These are phyloP conservation scores for Knoxdaviesia proteae DNA, from an alignment of 2,329 filamentous ascomycete genomes.

Conservation along the genomic window DNA sequence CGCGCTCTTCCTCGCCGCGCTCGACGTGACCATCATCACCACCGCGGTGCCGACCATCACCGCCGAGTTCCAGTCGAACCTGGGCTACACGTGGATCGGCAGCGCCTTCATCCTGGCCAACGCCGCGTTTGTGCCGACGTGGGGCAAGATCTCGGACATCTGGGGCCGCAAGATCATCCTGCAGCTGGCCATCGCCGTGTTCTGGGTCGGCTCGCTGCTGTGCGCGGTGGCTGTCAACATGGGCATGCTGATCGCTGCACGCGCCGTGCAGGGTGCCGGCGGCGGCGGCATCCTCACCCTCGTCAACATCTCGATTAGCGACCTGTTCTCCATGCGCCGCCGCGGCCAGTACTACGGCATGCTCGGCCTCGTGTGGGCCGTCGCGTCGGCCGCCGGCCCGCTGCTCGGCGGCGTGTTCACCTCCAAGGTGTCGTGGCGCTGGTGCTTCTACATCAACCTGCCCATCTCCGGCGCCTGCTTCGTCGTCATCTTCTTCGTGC, in stretches of 20 bases:
- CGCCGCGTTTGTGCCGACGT: conserved; percentile 44
- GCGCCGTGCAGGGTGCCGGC: conserved; percentile 35
- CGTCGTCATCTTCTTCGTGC: conserved; percentile 32
- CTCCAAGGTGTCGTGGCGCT: conserved; percentile 41
- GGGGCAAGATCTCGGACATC: conserved; percentile 42
- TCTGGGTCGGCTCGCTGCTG: conserved; percentile 32
- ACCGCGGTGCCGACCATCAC: conserved; percentile 48
- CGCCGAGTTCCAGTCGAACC: conserved; percentile 38
- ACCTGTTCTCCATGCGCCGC: conserved; percentile 30
- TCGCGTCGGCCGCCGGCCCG: conserved; percentile 44
- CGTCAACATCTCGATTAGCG: conserved; percentile 36
- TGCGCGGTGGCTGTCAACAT: conserved; percentile 29
- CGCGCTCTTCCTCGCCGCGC: conserved; percentile 29
- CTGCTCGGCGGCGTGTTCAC: conserved; percentile 51
- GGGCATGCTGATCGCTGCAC: conserved; percentile 29
- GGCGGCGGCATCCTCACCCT: conserved; percentile 37
- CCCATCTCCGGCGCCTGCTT: conserved; percentile 25
- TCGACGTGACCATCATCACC: conserved; percentile 41
- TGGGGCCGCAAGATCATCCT: conserved; percentile 36
- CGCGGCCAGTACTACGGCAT: conserved; percentile 31
- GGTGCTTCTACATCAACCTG: conserved; percentile 49
- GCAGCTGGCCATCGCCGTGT: conserved; percentile 26
- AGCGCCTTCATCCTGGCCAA: conserved; percentile 52
- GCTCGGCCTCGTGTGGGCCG: conserved; percentile 37
- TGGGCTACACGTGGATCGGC: conserved; percentile 62